Conservation (phyloP, 2,329 filamentous ascomycete genomes). For the Pseudocercospora crystallina region DNA sequence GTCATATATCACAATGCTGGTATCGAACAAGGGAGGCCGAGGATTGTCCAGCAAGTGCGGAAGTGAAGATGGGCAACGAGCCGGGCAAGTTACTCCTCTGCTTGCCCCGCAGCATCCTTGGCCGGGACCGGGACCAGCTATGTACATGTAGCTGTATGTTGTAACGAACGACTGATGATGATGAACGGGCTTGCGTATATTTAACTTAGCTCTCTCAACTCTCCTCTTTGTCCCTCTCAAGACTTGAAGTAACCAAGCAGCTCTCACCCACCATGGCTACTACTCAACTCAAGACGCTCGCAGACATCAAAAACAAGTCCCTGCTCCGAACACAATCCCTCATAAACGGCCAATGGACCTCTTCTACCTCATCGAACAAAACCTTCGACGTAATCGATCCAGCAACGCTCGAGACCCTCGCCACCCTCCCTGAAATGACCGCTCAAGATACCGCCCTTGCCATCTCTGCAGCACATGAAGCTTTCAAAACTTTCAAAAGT, state of each 20-base stretch:
- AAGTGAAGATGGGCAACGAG: too few species aligned
- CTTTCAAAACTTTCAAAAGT: slow-evolving; percentile 25
- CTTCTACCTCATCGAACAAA: slow-evolving; percentile 45
- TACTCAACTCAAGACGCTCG: slow-evolving; percentile 15
- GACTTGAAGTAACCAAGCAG: too few species aligned
- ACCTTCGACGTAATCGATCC: slow-evolving; percentile 31
- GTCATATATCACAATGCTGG: too few species aligned
- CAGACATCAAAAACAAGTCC: slow-evolving; percentile 21
- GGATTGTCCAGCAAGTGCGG: too few species aligned
- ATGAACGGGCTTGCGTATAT: too few species aligned
- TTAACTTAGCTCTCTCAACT: too few species aligned
- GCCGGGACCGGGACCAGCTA: neutral
- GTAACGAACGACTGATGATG: too few species aligned
- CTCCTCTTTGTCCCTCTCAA: too few species aligned
- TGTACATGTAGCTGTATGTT: neutral
- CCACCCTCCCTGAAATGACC: slow-evolving; percentile 28
- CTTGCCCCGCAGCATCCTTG: slow-evolving; percentile 3
- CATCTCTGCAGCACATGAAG: slow-evolving; percentile 22
- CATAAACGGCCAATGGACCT: slow-evolving; percentile 30
- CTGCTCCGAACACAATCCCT: slow-evolving; percentile 22
- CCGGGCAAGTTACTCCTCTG: neutral
- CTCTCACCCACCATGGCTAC: slow-evolving; percentile 5
- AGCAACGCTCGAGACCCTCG: slow-evolving; percentile 22
- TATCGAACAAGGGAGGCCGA: too few species aligned
- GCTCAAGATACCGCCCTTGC: slow-evolving; percentile 21